Base-by-base conservation (phyloP, 2,329 filamentous ascomycete species). In the Colletotrichum aenigma region DNA sequence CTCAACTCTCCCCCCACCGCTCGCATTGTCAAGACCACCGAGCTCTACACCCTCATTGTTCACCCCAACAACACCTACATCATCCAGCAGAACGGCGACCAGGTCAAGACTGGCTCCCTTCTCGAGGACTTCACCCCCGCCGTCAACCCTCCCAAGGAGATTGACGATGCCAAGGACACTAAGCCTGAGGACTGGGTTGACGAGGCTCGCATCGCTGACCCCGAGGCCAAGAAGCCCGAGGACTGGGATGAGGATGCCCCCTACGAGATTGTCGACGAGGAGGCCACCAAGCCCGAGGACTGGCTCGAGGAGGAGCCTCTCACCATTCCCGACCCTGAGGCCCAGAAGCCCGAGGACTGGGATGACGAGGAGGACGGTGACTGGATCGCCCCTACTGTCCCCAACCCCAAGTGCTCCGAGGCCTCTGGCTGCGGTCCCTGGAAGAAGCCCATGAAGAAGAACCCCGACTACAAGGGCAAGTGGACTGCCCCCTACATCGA, bases 231-330 rank as follows among this genome's bases (percentile, higher is more conserved):
- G 83, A 99, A 99, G 93, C 97, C 97, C 71, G 96, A 97, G 82
- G 97, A 98, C 86, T 99, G 97, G 97, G 96, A 99, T 82, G 97
- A 99, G 92, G 96, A 98, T 76, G 97, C 97, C 76, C 96, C 97
- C 71, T 98, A 93, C 84, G 96, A 99, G 91, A 94, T 99, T 85
- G 91, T 98, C 78, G 97, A 99, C 78, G 95, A 97, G 89, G 94
- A 96, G 81, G 97, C 97, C 75, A 94, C 92, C 81, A 95, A 93
- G 89, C 97, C 97, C 66, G 96, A 95, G 80, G 97, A 98, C 88
- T 99, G 97, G 97, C 93, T 99, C 77, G 96, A 96, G 86, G 89
- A 96, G 78, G 97, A 98, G 89, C 92, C 96, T 79, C 87, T 91
- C 78, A 94, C 92, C 79, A 89, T 98, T 77, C 91, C 96, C 74